Evolutionary conservation across 148 eudicot genomes (phyloP).

Genomic region (Chenopodium formosanum): DNA sequence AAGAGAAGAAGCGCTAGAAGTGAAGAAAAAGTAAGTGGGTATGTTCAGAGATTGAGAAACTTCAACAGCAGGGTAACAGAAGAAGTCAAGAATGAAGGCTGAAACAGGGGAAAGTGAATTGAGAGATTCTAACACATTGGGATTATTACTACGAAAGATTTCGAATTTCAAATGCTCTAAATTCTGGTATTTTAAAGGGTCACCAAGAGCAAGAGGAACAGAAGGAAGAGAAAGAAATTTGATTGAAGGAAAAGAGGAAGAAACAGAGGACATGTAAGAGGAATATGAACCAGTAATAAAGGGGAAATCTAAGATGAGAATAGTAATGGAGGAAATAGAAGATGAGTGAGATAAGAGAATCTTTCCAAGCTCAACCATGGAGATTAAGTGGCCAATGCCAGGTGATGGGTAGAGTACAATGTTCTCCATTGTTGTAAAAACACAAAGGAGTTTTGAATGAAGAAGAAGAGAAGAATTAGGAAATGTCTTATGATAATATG

Average conservation of each 20-base stretch:
- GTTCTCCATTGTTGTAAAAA: constrained; percentile 1
- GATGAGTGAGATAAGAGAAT: constrained; percentile 30
- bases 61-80: constrained; percentile 34
- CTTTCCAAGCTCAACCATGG: constrained; percentile 65
- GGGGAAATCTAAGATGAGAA: constrained; percentile 35
- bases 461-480: too few species aligned
- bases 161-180: constrained; percentile 26
- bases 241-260: constrained; percentile 44
- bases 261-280: constrained; percentile 30
- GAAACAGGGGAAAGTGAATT: constrained; percentile 19
- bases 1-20: constrained; percentile 39
- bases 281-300: constrained; percentile 20
- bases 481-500: too few species aligned
- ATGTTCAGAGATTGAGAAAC: constrained; percentile 27
- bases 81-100: constrained; percentile 47
- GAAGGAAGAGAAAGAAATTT: constrained; percentile 44
- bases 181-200: constrained; percentile 15
- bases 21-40: constrained; percentile 41
- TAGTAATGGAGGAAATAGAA: constrained; percentile 30
- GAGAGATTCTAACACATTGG: constrained; percentile 30
- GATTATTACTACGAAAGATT: constrained; percentile 28
- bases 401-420: constrained; percentile 45
- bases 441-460: too few species aligned
- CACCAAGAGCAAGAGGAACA: constrained; percentile 19
- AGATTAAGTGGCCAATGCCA: constrained; percentile 52